These are phyloP conservation scores for Cercospora sp. DNA, from an alignment of 2,329 filamentous ascomycete genomes.

Conservation along the genomic window DNA sequence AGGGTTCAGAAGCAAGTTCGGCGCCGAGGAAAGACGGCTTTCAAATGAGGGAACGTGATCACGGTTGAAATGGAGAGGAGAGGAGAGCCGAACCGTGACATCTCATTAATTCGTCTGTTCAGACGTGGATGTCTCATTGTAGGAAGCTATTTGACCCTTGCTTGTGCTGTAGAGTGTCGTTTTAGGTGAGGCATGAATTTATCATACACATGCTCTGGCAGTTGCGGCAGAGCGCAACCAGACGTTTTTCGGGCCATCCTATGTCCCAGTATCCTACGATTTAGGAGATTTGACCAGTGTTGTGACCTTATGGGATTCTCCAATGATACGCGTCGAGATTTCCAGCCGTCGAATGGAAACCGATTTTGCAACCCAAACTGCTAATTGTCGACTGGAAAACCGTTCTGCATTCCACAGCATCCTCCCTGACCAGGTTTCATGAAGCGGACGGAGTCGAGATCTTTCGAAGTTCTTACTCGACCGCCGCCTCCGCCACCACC, in stretches of 20 bases:
- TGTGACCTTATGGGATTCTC: not conserved
- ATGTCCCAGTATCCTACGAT: not conserved
- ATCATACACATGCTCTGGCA: not conserved
- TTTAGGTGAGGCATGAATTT: not conserved
- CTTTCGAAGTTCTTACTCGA: constrained; percentile 9
- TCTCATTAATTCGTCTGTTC: not conserved
- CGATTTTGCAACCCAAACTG: not conserved
- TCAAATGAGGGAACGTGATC: not conserved
- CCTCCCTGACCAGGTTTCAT: constrained; percentile 12
- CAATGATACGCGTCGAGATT: not conserved
- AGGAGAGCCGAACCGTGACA: no score
- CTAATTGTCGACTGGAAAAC: constrained; percentile 14
- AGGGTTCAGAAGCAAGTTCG: constrained; percentile 4
- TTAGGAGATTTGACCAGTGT: not conserved
- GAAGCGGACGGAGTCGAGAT: constrained; percentile 12
- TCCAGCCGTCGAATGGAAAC: constrained; percentile 9
- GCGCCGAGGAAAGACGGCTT: not conserved
- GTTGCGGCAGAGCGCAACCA: not conserved
- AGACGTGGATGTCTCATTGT: not conserved
- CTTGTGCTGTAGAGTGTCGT: not conserved
- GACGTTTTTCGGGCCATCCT: not conserved
- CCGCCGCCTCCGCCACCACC: constrained; percentile 11
- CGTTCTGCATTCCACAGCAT: constrained; percentile 17
- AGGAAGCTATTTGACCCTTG: not conserved
- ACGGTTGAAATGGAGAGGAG: not conserved